Evolutionary conservation across 83 land plant species (phyloP).

Genomic region (Isoetes engelmannii): DNA sequence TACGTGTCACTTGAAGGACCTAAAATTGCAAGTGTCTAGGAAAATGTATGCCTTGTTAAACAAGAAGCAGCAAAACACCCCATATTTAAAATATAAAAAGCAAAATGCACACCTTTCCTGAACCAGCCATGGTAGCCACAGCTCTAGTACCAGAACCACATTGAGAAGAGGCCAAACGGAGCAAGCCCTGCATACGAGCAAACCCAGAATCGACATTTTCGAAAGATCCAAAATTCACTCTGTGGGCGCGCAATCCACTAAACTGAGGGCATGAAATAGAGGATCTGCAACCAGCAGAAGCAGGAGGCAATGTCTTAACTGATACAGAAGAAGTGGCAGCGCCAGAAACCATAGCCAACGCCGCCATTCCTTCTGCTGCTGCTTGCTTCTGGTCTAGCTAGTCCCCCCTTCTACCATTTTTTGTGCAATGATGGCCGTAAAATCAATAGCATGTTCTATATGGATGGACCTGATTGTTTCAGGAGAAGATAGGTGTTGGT

Average conservation of each 20-base stretch:
- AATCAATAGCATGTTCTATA: too few relatives aligned
- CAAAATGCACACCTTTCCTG: constrained; percentile 47
- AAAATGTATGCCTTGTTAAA: not conserved
- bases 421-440: too few relatives aligned
- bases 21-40: not conserved
- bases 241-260: not conserved
- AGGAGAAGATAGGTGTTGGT: too few relatives aligned
- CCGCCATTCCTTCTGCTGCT: too few relatives aligned
- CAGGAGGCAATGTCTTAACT: too few relatives aligned
- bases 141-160: constrained; percentile 29
- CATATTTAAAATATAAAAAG: constrained; percentile 2
- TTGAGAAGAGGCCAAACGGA: constrained; percentile 11
- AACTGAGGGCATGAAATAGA: not conserved
- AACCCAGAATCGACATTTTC: not conserved
- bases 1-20: not conserved
- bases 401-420: too few relatives aligned
- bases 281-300: not conserved
- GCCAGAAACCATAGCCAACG: too few relatives aligned
- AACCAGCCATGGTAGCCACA: constrained; percentile 73
- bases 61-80: not conserved
- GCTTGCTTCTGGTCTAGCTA: too few relatives aligned
- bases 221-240: not conserved
- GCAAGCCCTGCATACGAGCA: constrained; percentile 9
- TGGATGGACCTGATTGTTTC: too few relatives aligned
- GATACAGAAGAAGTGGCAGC: too few relatives aligned